Base-by-base conservation (phyloP, 1,139 yeast species). In the Suhomyces bolitotheri region DNA sequence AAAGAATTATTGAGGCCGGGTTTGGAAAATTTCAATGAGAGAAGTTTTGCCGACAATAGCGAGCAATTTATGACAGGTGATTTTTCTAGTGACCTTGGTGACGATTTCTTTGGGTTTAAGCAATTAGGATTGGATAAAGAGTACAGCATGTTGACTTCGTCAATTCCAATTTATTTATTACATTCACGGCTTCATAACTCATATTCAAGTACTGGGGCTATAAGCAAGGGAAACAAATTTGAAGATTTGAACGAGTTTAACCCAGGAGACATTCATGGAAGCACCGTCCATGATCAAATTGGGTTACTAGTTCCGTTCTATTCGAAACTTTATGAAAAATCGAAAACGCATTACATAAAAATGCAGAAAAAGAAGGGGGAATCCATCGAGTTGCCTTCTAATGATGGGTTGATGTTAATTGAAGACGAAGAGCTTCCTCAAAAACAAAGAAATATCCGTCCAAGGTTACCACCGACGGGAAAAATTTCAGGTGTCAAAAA, bases 61-160 rank as follows among this genome's bases (percentile, higher is more conserved):
- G 97, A 92, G 45, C 96, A 90, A 56, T 92, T 90, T 53, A 66
- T 90, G 49, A 86, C 94, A 14, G 99, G 99, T 40, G 97, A 89
- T 51, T 94, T 92, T 56, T 83, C 96, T 1, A 84, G 79, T 51
- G 96, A 89, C 45, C 67, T 92, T 33, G 98, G 98, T 10, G 95
- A 85, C 48, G 99, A 94, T 62, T 92, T 90, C 71, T 94, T 94
- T 65, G 99, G 99, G 0, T 94, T 94, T 66, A 84, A 78, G 53
- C 97, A 90, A 49, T 70, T 94, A 31, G 98, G 98, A 0, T 68
- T 94, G 44, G 98, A 92, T 53, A 86, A 83, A 52, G 99, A 94
- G 57, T 83, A 87, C 58, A 90, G 94, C n/a, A 67, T 90, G 58
- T 64, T 90, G 37, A 83, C 92, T 21, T 75, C 89, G 4, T 78